Evolutionary conservation across 345 rosid genomes (phyloP).

Genomic region (Eucalyptus tenuipes): DNA sequence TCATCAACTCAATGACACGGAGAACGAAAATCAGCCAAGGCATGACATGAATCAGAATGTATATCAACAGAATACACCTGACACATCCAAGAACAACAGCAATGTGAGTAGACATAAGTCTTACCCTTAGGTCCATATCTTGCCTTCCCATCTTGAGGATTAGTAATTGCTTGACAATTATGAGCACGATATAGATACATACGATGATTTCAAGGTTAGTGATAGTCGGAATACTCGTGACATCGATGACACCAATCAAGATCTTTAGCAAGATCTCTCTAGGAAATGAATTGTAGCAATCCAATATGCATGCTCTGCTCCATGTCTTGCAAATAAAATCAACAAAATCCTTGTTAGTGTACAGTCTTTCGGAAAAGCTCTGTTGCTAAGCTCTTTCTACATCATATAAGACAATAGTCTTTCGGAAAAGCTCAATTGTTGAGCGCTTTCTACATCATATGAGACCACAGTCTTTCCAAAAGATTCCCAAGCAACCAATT

Average conservation of each 20-base stretch:
- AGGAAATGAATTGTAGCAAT: background rate
- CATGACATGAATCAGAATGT: accelerated
- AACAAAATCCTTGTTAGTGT: background rate
- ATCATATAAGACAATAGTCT: background rate
- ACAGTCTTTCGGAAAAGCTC: background rate
- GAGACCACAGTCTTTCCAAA: background rate
- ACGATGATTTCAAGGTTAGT: background rate
- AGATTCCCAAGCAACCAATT: background rate
- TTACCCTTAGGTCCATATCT: background rate
- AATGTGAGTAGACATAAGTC: accelerated
- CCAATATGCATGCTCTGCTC: background rate
- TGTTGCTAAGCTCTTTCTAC: background rate
- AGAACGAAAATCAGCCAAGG: background rate
- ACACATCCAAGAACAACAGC: background rate
- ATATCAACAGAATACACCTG: background rate
- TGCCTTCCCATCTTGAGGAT: background rate
- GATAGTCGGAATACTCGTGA: background rate
- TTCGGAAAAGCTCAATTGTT: background rate
- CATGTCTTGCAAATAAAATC: background rate
- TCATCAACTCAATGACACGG: accelerated
- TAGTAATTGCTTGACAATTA: accelerated
- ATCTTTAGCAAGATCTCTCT: background rate
- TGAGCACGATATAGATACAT: background rate
- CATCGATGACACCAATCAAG: background rate
- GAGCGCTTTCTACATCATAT: background rate